Evolutionary conservation across 768 basidiomycete genomes (phyloP), one percentile per base, ranked within the genome.

Genomic region (Lentinula guzmanii): DNA sequence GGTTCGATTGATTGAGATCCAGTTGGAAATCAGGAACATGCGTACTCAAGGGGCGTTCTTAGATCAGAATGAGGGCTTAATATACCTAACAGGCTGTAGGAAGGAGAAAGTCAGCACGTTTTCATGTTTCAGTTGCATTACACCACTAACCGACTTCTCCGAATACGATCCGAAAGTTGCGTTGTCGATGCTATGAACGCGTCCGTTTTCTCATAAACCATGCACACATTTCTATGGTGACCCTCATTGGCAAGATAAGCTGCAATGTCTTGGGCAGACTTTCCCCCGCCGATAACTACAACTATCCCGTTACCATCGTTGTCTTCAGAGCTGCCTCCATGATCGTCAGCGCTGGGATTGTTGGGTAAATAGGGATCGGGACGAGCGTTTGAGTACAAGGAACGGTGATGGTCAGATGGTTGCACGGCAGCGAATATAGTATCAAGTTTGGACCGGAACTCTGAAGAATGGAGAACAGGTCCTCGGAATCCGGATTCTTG

Each of bases 201-300:
- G 53, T 87, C 86, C 0, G 80, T 68, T 13, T 69, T 79, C 55
- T 82, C 76, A 56, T 85, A 86, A 2, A 85, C 76, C 4, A 83
- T 70, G 0, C 79, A 71, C 0, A 86, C 85, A 39, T 73, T 79
- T 11, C 78, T 7, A 63, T 63, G 8, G 28, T 33, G 68, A 0
- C 81, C 80, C 43, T 78, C 74, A 55, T 76, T 79, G 0, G 84
- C 79, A 10, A 88, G 68, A 65, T 80, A 78, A 16, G 81, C 72
- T 7, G 79, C 76, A 53, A 79, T 75, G 43, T 89, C 87, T 73
- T 85, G 83, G 0, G 85, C 85, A 5, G 87, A 88, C 67, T 83
- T 88, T 4, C 87, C 86, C 35, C 86, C 84, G 3, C 87, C 87
- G 2, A 87, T 72, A 1, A 89, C 74, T 0, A 87, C 73, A 4